phyloP scores from a whole-genome alignment of 2,329 filamentous ascomycete species.

The Nemania sp. region DNA sequence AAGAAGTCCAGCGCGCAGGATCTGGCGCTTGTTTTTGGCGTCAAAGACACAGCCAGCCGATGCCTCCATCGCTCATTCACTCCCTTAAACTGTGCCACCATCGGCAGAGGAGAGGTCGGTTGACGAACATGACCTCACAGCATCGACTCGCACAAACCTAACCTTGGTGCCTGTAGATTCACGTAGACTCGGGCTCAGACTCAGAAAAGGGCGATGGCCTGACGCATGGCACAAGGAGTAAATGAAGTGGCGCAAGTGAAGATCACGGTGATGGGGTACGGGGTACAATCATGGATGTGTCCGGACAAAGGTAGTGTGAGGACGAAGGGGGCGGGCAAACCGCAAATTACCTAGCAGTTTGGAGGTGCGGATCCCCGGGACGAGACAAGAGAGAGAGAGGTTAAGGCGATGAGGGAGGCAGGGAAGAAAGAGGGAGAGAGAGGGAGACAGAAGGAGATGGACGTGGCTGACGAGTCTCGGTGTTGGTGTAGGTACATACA shows the following conservation, averaged over 20 bases:
- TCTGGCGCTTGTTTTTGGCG: constrained; percentile 1
- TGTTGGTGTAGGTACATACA: neutral
- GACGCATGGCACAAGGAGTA: neutral
- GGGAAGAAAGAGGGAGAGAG: neutral
- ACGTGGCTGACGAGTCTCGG: constrained; percentile 1
- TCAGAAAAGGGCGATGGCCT: neutral
- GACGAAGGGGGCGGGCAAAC: constrained; percentile 21
- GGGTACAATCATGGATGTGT: too few relatives aligned
- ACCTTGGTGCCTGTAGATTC: too few relatives aligned
- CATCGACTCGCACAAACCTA: too few relatives aligned
- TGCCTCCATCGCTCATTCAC: neutral
- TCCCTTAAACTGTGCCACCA: neutral
- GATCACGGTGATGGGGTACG: too few relatives aligned
- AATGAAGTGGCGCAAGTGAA: too few relatives aligned
- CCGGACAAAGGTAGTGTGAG: too few relatives aligned
- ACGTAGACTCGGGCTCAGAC: too few relatives aligned
- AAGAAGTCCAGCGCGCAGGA: neutral
- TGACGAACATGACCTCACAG: neutral
- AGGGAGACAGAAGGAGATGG: neutral
- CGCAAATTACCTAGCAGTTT: constrained; percentile 21
- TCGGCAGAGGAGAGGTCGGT: neutral
- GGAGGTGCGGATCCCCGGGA: constrained; percentile 16
- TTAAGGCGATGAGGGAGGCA: neutral
- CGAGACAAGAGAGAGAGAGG: constrained; percentile 7
- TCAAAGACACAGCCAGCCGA: neutral